Conservation (phyloP, 306 rosid species). For the Benincasa hispida region DNA sequence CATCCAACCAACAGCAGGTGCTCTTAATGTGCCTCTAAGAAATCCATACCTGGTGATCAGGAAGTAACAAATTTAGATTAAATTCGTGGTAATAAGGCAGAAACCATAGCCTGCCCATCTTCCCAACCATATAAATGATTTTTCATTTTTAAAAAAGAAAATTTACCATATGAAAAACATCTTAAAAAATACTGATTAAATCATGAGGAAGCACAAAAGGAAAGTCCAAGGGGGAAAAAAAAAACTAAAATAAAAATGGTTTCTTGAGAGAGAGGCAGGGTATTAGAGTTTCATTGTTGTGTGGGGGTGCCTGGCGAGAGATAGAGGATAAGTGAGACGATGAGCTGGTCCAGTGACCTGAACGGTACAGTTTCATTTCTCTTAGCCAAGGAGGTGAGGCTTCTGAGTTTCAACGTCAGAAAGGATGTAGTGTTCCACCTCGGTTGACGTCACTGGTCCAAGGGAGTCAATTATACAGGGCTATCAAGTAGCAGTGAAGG, state of each 20-base stretch:
- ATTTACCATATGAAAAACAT: background rate
- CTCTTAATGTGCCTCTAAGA: slow-evolving; percentile 76
- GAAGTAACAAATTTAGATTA: slow-evolving; percentile 11
- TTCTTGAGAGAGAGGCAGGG: background rate
- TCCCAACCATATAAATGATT: background rate
- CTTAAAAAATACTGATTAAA: background rate
- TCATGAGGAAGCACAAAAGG: background rate
- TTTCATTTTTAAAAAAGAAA: background rate
- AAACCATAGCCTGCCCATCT: background rate
- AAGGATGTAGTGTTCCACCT: slow-evolving; percentile 55
- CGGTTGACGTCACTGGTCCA: slow-evolving; percentile 64
- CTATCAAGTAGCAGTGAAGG: slow-evolving; percentile 19
- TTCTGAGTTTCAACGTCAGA: slow-evolving; percentile 48
- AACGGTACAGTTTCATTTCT: slow-evolving; percentile 76
- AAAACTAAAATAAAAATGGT: background rate
- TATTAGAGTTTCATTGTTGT: background rate
- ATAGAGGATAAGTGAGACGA: slow-evolving; percentile 28
- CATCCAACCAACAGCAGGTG: slow-evolving; percentile 99
- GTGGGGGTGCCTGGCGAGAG: background rate
- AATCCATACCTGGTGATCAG: slow-evolving; percentile 57
- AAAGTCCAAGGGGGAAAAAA: background rate
- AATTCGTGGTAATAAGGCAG: background rate
- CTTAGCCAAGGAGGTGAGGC: slow-evolving; percentile 49
- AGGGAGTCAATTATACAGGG: slow-evolving; percentile 17
- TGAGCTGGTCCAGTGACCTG: slow-evolving; percentile 74